Conservation (phyloP, 2,329 filamentous ascomycete species). For the Ascochyta koolunga region DNA sequence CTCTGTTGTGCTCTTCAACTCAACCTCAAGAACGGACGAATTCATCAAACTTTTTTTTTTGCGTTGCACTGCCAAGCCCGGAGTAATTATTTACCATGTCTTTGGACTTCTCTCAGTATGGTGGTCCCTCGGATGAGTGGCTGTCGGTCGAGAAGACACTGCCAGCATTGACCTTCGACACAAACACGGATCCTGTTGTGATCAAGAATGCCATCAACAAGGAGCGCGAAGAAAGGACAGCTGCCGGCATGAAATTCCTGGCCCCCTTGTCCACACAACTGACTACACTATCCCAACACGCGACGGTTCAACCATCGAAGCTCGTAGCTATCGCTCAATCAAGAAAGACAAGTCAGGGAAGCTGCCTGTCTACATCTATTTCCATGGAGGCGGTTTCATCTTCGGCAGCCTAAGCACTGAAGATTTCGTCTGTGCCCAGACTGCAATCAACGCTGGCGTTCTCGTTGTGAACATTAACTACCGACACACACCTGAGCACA, state of each 20-base stretch:
- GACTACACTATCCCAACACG: conserved; percentile 49
- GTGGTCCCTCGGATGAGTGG: conserved; percentile 42
- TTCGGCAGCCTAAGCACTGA: conserved; percentile 62
- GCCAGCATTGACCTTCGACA: conserved; percentile 31
- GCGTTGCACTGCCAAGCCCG: not conserved
- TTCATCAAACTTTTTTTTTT: not conserved
- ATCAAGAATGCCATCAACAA: conserved; percentile 29
- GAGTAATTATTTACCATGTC: conserved; percentile 8
- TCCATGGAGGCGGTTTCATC: conserved; percentile 63
- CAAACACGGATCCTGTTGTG: conserved; percentile 19
- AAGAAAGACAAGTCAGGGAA: conserved; percentile 37
- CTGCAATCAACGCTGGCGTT: conserved; percentile 52
- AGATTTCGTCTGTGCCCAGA: conserved; percentile 58
- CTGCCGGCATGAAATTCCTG: conserved; percentile 28
- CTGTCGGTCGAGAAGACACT: conserved; percentile 39
- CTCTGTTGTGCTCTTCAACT: not conserved
- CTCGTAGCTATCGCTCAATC: conserved; percentile 55
- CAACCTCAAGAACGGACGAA: not conserved
- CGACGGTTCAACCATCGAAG: conserved; percentile 54
- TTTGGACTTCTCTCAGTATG: conserved; percentile 38
- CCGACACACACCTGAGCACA: conserved; percentile 62
- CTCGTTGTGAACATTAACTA: conserved; percentile 64
- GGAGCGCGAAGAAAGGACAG: conserved; percentile 27
- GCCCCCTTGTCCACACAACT: conserved; percentile 27
- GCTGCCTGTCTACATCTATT: conserved; percentile 57